Evolutionary conservation across 73 alveolate species (phyloP).

Genomic region (Paramecium tetraurelia): DNA sequence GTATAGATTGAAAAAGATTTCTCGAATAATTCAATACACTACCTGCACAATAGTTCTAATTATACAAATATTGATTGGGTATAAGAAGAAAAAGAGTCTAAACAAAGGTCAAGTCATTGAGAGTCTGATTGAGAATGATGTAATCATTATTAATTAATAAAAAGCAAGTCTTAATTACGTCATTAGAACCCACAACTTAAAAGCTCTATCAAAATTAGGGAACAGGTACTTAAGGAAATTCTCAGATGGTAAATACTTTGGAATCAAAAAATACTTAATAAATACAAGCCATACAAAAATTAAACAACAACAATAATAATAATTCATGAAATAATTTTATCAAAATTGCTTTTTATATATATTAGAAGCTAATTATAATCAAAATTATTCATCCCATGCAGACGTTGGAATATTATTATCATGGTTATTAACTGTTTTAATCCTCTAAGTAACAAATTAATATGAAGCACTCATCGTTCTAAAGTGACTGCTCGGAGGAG

Average conservation of each 20-base stretch:
- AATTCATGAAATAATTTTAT: neutral
- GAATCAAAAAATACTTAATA: neutral
- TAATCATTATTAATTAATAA: neutral
- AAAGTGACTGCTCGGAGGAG: slow-evolving; percentile 40
- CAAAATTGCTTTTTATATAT: neutral
- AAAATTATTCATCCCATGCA: slow-evolving; percentile 33
- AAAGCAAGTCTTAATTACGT: slow-evolving; percentile 21
- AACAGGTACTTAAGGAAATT: neutral
- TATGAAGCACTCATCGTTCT: slow-evolving; percentile 39
- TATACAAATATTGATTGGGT: neutral
- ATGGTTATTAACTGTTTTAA: neutral
- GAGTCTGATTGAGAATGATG: neutral
- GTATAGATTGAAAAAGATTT: neutral
- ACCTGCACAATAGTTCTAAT: neutral
- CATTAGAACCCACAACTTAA: neutral
- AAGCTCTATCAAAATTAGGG: neutral
- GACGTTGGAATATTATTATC: neutral
- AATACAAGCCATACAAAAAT: neutral
- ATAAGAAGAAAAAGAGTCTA: neutral
- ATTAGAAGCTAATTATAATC: neutral
- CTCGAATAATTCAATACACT: neutral
- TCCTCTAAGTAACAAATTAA: neutral
- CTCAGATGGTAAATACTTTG: neutral
- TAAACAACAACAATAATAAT: neutral
- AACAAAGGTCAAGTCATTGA: neutral